phyloP scores from a whole-genome alignment of 1,284 basidiomycete genomes.

The Ustilago crameri region DNA sequence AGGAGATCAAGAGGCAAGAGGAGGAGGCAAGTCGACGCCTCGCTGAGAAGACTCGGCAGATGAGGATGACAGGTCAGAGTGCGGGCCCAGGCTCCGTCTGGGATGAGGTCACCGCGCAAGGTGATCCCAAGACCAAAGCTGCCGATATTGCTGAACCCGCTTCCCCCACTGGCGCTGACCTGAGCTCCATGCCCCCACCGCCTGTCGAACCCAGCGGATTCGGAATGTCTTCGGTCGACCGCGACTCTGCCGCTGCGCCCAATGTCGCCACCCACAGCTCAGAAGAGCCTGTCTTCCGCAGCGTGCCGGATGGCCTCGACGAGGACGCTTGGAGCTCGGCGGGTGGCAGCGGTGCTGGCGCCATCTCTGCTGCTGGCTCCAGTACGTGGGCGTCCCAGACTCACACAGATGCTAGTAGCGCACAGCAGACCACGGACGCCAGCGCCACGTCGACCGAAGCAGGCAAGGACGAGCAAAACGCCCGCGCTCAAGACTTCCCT shows the following conservation, averaged over 20 bases:
- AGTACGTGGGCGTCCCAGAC: constrained; percentile 43
- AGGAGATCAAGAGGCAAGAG: constrained; percentile 64
- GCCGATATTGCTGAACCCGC: constrained; percentile 55
- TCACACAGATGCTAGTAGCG: constrained; percentile 39
- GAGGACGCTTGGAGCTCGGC: constrained; percentile 56
- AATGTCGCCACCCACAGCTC: constrained; percentile 65
- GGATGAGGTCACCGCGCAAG: constrained; percentile 61
- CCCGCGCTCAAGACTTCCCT: constrained; percentile 39
- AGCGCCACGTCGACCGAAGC: constrained; percentile 21
- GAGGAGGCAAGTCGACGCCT: constrained; percentile 59
- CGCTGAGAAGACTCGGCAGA: constrained; percentile 62
- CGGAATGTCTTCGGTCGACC: constrained; percentile 45
- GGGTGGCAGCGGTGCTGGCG: constrained; percentile 25
- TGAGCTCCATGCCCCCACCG: constrained; percentile 43
- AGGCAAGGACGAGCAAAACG: constrained; percentile 30
- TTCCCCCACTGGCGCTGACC: constrained; percentile 34
- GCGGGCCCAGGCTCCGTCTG: constrained; percentile 56
- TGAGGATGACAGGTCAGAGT: constrained; percentile 53
- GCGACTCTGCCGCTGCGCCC: constrained; percentile 57
- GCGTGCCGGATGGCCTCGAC: constrained; percentile 60
- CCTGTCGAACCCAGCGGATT: constrained; percentile 54
- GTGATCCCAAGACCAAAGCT: constrained; percentile 44
- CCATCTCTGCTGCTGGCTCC: constrained; percentile 22
- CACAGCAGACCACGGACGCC: constrained; percentile 32
- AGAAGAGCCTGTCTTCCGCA: constrained; percentile 51